phyloP scores from a whole-genome alignment of 371 early-diverging fungal species.

The Furculomyces boomerangus region DNA sequence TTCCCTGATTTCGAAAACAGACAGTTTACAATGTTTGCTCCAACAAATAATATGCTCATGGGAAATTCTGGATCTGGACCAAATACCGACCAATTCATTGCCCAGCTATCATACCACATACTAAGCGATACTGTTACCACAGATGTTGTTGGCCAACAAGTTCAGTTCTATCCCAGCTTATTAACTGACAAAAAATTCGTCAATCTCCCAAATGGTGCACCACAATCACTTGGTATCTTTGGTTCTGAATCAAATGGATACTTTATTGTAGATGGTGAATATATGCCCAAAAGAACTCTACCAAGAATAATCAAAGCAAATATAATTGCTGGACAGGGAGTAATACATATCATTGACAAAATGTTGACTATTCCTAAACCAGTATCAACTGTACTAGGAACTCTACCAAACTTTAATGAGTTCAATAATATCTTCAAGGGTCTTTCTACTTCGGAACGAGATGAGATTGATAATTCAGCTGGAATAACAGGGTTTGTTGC shows the following conservation, averaged over 20 bases:
- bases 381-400: neutral
- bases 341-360: conserved; percentile 1
- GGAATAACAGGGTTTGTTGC: conserved; percentile 1
- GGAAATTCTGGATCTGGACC: no score
- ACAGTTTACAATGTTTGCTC: neutral
- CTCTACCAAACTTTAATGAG: neutral
- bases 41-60: neutral
- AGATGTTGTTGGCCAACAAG: no score
- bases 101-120: neutral
- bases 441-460: neutral
- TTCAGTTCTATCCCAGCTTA: neutral
- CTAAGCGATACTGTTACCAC: neutral
- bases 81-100: neutral
- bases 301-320: neutral
- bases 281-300: neutral
- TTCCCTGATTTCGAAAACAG: neutral
- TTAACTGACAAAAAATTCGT: neutral
- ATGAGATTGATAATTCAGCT: neutral
- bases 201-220: neutral
- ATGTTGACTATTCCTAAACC: neutral
- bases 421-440: neutral
- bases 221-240: neutral
- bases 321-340: neutral
- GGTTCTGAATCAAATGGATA: neutral
- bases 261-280: neutral